A percentile compares a stretch with the other conserved stretches of the same genome.
These are phyloP conservation scores for Dovyalis caffra DNA, from an alignment of 345 rosid genomes.

Conservation along the genomic window DNA sequence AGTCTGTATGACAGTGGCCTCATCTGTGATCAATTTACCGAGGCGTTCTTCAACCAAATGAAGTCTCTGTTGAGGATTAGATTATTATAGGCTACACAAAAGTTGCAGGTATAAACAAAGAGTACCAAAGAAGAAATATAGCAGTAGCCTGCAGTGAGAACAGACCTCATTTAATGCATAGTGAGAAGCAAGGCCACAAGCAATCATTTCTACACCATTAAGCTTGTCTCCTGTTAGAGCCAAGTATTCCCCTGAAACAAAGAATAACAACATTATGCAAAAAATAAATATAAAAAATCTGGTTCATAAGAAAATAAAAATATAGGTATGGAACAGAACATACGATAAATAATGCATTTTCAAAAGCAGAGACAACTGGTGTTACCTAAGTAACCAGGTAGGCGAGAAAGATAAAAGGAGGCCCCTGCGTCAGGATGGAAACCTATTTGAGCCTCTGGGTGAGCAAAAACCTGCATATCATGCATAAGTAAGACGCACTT, in stretches of 20 bases:
- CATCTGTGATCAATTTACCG: conserved; percentile 79
- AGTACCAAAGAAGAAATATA: conserved; percentile 12
- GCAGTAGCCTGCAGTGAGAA: conserved; percentile 14
- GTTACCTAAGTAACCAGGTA: conserved; percentile 83
- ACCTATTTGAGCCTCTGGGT: conserved; percentile 81
- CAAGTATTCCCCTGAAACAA: conserved; percentile 72
- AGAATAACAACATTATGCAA: background rate
- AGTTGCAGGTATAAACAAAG: background rate
- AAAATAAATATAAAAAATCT: background rate
- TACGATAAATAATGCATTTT: background rate
- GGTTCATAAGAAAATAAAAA: background rate
- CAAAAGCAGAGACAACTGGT: background rate
- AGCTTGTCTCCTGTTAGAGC: conserved; percentile 92
- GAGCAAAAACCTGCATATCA: conserved; percentile 56
- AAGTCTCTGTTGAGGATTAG: conserved; percentile 57
- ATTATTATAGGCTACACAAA: conserved; percentile 9
- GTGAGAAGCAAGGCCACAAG: conserved; percentile 93
- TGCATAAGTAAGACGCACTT: background rate
- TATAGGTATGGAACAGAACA: background rate
- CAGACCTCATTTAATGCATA: conserved; percentile 66
- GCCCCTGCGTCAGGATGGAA: conserved; percentile 96
- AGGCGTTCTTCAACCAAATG: conserved; percentile 70
- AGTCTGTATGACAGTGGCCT: conserved; percentile 62
- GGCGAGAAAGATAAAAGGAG: conserved; percentile 78
- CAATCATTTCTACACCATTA: conserved; percentile 86